Base-by-base conservation (phyloP, 176 grass and related monocot species). In the Elymus sibiricus region DNA sequence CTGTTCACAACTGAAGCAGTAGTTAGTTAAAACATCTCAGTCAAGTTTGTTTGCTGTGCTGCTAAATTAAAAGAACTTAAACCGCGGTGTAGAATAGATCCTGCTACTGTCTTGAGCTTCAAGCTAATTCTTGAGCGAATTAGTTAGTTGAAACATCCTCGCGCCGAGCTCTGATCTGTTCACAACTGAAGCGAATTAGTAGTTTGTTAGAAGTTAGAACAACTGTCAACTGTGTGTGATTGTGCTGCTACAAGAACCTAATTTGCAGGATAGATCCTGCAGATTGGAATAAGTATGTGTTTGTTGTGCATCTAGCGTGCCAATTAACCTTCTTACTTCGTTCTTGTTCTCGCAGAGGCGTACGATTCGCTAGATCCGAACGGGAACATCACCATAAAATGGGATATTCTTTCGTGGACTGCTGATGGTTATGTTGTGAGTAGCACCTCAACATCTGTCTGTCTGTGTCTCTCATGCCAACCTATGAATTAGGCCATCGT, bases 341-440 rank as follows among this genome's bases (percentile, higher is more conserved):
- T 58, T 58, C n/a, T 58, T 58, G 2, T 58, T 82, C 63, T 70
- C 79, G 84, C 90, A 97, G 94, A 90, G 72, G 94, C 94, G 25
- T 97, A 90, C 76, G 94, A 97, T 89, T 90, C 94, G 4, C 88
- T 97, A 40, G 94, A 97, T 83, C 94, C 94, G 10, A 92, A 79
- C 37, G 92, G 94, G 10, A 94, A 97, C 83, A 97, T 97, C 80
- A 97, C 94, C 27, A 94, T 97, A 82, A 97, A 97, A 64, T 97
- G 94, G 94, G 94, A 97, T 79, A 4, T 97, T n/a, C 88, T 94
- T 70, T 83, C 86, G 49, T 97, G 94, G 94, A 97, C 94, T 92
- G 80, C 92, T 31, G 94, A 97, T 77, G 94, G 94, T 31, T 97
- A 97, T 79, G 92, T 97, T 25, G 94, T 97, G 92, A 97, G 90